Percentiles rank a stretch among this genome's conserved stretches.
Evolutionary conservation across 202 grass and related monocot species (phyloP).

Genomic region (Bolboschoenoplectus hybrid): DNA sequence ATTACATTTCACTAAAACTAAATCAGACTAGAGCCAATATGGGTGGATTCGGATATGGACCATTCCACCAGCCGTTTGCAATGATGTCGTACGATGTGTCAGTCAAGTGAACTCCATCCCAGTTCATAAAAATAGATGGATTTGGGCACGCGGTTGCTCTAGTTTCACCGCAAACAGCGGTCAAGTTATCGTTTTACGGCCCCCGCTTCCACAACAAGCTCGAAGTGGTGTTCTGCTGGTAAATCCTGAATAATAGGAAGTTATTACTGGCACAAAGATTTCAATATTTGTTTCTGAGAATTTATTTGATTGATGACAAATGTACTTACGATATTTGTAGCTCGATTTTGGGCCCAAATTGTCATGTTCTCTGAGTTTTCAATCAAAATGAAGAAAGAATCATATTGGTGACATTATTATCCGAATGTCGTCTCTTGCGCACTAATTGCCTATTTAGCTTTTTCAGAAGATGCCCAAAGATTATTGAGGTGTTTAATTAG

Average conservation of each 20-base stretch:
- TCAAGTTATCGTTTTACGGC: constrained; percentile 71
- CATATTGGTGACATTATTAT: too few relatives aligned
- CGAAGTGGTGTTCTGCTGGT: constrained; percentile 45
- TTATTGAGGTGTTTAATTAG: too few relatives aligned
- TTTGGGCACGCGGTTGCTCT: constrained; percentile 57
- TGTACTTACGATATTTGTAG: constrained; percentile 8
- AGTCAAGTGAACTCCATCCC: constrained; percentile 77
- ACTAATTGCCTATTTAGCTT: too few relatives aligned
- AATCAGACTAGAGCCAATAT: background rate
- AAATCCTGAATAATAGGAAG: constrained; percentile 44
- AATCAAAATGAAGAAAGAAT: too few relatives aligned
- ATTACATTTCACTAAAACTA: too few relatives aligned
- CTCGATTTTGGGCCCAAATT: too few relatives aligned
- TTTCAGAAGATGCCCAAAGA: too few relatives aligned
- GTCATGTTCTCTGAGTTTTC: too few relatives aligned
- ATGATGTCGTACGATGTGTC: constrained; percentile 68
- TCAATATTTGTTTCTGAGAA: background rate
- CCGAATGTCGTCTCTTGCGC: too few relatives aligned
- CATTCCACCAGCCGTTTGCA: constrained; percentile 53
- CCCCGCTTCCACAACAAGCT: constrained; percentile 65
- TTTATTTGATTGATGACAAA: background rate
- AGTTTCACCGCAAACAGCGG: constrained; percentile 47
- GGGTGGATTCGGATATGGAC: constrained; percentile 59
- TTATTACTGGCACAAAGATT: constrained; percentile 17
- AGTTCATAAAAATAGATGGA: constrained; percentile 68